phyloP scores from a whole-genome alignment of 2,329 filamentous ascomycete genomes.

The Calonectria henricotiae region DNA sequence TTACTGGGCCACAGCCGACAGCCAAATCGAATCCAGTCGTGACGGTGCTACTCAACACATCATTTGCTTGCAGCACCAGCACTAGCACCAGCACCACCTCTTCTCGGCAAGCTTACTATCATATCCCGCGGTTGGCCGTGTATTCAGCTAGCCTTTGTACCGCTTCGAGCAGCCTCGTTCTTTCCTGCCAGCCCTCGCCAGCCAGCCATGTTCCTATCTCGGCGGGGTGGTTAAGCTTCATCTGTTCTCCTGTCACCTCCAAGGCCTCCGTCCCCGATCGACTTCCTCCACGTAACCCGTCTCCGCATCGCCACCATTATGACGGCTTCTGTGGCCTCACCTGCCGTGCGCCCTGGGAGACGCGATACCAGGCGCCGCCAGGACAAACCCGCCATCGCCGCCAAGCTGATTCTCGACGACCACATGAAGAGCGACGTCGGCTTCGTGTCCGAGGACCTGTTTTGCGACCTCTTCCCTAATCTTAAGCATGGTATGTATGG shows the following conservation, averaged over 20 bases:
- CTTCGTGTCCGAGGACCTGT: conserved; percentile 89
- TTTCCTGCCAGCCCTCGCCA: conserved; percentile 1
- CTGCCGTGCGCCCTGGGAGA: conserved; percentile 56
- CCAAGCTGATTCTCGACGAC: conserved; percentile 87
- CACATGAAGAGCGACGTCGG: conserved; percentile 89
- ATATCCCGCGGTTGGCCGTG: background rate
- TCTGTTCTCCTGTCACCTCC: conserved; percentile 33
- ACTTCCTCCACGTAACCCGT: conserved; percentile 13
- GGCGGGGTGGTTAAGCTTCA: conserved; percentile 41
- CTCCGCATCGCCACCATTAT: conserved; percentile 45
- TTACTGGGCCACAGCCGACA: conserved; percentile 39
- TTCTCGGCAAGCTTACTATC: conserved; percentile 3
- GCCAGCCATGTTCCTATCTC: conserved; percentile 34
- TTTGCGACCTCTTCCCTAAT: conserved; percentile 84
- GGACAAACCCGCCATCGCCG: conserved; percentile 84
- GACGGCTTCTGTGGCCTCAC: conserved; percentile 53
- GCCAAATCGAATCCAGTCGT: conserved; percentile 18
- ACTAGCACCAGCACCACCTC: conserved; percentile 2
- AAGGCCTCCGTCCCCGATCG: conserved; percentile 36
- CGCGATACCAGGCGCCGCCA: conserved; percentile 71
- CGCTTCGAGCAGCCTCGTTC: background rate
- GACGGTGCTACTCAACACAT: conserved; percentile 30
- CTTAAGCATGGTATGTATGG: conserved; percentile 66
- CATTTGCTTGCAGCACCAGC: conserved; percentile 22
- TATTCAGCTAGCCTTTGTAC: background rate